These are phyloP conservation scores for Oryza meyeriana DNA, from an alignment of 176 grass and related monocot genomes.

Conservation along the genomic window DNA sequence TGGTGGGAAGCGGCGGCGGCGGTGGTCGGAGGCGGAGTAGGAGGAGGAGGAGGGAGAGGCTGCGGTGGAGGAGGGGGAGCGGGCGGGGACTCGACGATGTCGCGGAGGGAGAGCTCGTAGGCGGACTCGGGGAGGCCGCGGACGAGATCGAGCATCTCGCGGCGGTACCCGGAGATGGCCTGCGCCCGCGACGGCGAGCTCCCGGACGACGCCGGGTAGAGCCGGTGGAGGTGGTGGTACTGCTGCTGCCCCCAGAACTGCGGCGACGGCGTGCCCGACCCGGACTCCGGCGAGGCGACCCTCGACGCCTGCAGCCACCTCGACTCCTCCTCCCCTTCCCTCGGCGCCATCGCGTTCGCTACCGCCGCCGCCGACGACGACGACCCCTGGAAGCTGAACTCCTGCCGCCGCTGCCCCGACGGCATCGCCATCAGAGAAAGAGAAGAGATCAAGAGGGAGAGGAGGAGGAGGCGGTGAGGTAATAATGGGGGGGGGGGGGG, in stretches of 20 bases:
- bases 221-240: neutral
- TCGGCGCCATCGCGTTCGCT: neutral
- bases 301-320: constrained; percentile 40
- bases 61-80: neutral
- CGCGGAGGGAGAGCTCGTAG: constrained; percentile 83
- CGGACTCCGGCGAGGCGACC: constrained; percentile 31
- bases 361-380: neutral
- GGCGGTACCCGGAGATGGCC: constrained; percentile 64
- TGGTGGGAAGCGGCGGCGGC: neutral
- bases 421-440: constrained; percentile 1
- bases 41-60: neutral
- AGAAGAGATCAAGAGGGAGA: neutral
- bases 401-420: constrained; percentile 28
- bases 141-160: constrained; percentile 82
- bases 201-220: neutral
- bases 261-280: constrained; percentile 37
- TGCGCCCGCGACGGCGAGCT: constrained; percentile 36
- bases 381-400: constrained; percentile 40
- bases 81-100: constrained; percentile 62
- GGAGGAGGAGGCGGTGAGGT: neutral
- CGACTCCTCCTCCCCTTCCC: constrained; percentile 19
- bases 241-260: constrained; percentile 32
- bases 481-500: neutral
- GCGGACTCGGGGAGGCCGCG: constrained; percentile 57
- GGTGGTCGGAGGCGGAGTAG: neutral